Evolutionary conservation across 331 rosid genomes (phyloP).

Genomic region (Pyrus hybrid): DNA sequence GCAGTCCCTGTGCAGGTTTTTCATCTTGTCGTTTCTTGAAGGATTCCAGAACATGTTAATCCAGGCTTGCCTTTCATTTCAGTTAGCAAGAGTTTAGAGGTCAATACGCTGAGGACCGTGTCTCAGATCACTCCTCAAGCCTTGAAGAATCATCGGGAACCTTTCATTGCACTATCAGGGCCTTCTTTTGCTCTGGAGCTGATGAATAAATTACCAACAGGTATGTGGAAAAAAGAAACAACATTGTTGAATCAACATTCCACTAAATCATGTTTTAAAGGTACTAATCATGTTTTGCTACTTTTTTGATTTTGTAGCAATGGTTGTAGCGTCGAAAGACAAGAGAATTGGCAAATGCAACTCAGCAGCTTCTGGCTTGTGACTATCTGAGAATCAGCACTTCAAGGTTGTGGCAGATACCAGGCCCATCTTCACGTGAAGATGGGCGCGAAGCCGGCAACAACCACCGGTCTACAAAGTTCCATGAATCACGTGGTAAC

Average conservation of each 20-base stretch:
- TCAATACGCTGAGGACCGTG: slow-evolving; percentile 79
- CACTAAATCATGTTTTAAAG: neutral
- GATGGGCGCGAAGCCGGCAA: too few species aligned
- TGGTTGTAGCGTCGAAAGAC: slow-evolving; percentile 95
- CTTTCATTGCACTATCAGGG: slow-evolving; percentile 87
- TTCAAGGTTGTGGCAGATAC: slow-evolving; percentile 71
- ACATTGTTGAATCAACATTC: neutral
- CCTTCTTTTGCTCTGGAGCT: slow-evolving; percentile 89
- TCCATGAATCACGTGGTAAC: too few species aligned
- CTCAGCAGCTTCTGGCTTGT: slow-evolving; percentile 78
- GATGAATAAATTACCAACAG: slow-evolving; percentile 88
- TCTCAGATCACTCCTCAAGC: slow-evolving; percentile 88
- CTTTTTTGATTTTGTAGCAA: slow-evolving; percentile 42
- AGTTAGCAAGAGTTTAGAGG: slow-evolving; percentile 85
- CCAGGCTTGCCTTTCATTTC: slow-evolving; percentile 90
- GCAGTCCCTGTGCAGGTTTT: slow-evolving; percentile 93
- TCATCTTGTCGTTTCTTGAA: slow-evolving; percentile 68
- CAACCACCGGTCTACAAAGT: too few species aligned
- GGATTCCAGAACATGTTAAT: slow-evolving; percentile 70
- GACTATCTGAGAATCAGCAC: slow-evolving; percentile 86
- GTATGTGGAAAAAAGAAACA: slow-evolving; percentile 21
- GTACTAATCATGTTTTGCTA: neutral
- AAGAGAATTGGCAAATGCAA: slow-evolving; percentile 67
- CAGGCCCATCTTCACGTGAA: too few species aligned
- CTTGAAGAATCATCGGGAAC: slow-evolving; percentile 72